Evolutionary conservation across 176 grass and related monocot genomes (phyloP).

Genomic region (Ampelocalamus luodianensis): DNA sequence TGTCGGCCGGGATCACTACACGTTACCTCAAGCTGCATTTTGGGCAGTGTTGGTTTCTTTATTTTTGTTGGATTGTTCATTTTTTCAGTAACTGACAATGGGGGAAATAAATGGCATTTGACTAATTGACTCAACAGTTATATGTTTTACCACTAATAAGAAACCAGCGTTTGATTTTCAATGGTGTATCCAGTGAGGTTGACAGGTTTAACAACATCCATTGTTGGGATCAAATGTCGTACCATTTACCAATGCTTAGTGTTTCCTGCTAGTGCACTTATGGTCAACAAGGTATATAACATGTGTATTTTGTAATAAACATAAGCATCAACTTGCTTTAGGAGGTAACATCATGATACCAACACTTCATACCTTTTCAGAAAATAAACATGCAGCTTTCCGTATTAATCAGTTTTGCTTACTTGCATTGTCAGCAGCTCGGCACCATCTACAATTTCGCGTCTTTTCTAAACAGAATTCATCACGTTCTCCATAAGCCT

Average conservation of each 20-base stretch:
- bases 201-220: not conserved
- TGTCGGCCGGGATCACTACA: not conserved
- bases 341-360: not conserved
- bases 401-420: not conserved
- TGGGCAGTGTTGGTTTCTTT: not conserved
- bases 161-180: not conserved
- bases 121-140: not conserved
- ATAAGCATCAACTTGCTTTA: not conserved
- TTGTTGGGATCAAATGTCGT: not conserved
- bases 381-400: not conserved
- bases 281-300: not conserved
- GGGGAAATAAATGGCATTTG: not conserved
- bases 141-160: not conserved
- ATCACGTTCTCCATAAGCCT: slow-evolving; percentile 21
- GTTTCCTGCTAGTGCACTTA: not conserved
- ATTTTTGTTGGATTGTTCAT: not conserved
- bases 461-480: slow-evolving; percentile 4
- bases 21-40: not conserved
- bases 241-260: not conserved
- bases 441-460: not conserved
- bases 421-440: not conserved
- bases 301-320: not conserved
- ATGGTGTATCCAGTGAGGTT: not conserved
- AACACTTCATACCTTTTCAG: not conserved
- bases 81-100: not conserved